These are phyloP conservation scores for Trametes meyenii DNA, from an alignment of 768 basidiomycete species.

Conservation along the genomic window DNA sequence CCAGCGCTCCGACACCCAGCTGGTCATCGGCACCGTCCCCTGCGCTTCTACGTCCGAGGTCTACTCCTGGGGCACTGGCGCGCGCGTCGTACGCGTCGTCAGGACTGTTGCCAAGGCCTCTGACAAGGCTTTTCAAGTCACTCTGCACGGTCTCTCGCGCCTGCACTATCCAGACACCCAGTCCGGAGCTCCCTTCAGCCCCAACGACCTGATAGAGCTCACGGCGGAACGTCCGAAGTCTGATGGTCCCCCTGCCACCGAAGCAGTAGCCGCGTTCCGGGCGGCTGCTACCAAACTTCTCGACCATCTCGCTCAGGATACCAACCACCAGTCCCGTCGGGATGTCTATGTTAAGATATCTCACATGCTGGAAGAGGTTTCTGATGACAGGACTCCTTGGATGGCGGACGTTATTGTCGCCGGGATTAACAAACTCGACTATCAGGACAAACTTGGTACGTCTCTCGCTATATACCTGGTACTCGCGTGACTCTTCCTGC, in stretches of 20 bases:
- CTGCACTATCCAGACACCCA: slow-evolving; percentile 61
- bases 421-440: slow-evolving; percentile 57
- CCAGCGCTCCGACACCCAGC: slow-evolving; percentile 69
- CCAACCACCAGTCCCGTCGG: slow-evolving; percentile 48
- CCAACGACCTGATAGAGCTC: slow-evolving; percentile 30
- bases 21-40: slow-evolving; percentile 71
- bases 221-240: slow-evolving; percentile 38
- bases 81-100: slow-evolving; percentile 70
- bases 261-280: slow-evolving; percentile 69
- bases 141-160: slow-evolving; percentile 72
- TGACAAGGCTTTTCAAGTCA: slow-evolving; percentile 66
- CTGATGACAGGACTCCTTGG: slow-evolving; percentile 64
- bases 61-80: slow-evolving; percentile 67
- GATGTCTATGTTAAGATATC: slow-evolving; percentile 74
- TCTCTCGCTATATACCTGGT: neutral
- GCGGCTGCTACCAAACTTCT: slow-evolving; percentile 65
- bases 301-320: slow-evolving; percentile 58
- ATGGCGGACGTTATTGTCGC: slow-evolving; percentile 79
- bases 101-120: slow-evolving; percentile 58
- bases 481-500: neutral
- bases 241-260: slow-evolving; percentile 49
- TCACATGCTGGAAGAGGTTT: slow-evolving; percentile 72
- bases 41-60: slow-evolving; percentile 39
- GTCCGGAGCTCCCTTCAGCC: slow-evolving; percentile 29
- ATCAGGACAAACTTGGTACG: slow-evolving; percentile 72